Percentiles rank a stretch among this genome's conserved stretches.
Evolutionary conservation across 2,329 filamentous ascomycete species (phyloP).

Genomic region (Monilinia polystroma): DNA sequence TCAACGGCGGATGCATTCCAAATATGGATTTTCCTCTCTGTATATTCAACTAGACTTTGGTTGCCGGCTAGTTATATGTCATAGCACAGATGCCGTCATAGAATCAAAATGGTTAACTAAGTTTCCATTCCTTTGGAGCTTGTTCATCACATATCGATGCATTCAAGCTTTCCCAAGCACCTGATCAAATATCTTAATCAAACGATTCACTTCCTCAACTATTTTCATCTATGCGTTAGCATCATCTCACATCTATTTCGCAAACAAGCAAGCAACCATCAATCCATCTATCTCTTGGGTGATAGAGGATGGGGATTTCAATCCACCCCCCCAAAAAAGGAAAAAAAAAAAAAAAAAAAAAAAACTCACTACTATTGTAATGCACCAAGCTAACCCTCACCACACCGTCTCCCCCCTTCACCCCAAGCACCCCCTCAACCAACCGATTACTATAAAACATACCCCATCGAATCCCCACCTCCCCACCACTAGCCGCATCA

Average conservation of each 20-base stretch:
- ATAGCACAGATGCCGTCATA: background rate
- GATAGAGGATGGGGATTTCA: background rate
- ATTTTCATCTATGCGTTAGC: constrained; percentile 25
- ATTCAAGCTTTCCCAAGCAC: constrained; percentile 25
- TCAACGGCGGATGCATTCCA: background rate
- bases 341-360: no score
- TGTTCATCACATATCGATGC: background rate
- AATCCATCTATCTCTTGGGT: background rate
- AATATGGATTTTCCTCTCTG: background rate
- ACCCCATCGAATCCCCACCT: constrained; percentile 65
- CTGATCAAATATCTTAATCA: constrained; percentile 53
- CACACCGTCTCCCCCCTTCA: constrained; percentile 58
- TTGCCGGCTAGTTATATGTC: background rate
- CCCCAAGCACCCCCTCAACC: constrained; percentile 56
- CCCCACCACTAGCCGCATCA: constrained; percentile 52
- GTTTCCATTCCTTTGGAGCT: background rate
- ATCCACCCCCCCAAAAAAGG: background rate
- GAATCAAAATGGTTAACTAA: background rate
- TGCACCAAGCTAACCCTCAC: constrained; percentile 70
- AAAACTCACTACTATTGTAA: constrained; percentile 65
- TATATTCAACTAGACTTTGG: background rate
- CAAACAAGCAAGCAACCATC: no score
- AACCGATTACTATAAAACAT: constrained; percentile 67
- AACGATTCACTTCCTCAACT: constrained; percentile 56
- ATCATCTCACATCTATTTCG: background rate